Conservation (phyloP, 1,139 yeast species). For the Zhuliangozyma parablackwelliae region DNA sequence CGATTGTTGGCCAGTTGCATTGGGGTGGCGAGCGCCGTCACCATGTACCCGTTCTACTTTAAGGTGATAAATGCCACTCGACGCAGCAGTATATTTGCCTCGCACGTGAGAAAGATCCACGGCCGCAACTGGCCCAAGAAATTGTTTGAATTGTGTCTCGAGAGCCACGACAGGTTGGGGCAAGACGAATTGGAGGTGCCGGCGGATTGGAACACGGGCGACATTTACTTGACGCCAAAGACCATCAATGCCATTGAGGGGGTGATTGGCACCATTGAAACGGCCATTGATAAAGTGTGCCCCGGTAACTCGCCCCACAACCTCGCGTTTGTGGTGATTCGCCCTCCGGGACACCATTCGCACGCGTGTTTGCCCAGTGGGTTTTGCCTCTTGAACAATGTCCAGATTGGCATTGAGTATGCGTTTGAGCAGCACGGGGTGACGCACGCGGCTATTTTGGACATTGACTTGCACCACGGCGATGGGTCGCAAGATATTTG, state of each 20-base stretch:
- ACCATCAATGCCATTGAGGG: constrained; percentile 76
- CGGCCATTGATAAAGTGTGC: constrained; percentile 60
- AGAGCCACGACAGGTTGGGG: constrained; percentile 53
- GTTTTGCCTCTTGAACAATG: constrained; percentile 80
- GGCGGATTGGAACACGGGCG: constrained; percentile 79
- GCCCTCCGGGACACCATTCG: constrained; percentile 93
- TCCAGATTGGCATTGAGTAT: constrained; percentile 77
- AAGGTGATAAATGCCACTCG: constrained; percentile 47
- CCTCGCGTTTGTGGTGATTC: constrained; percentile 63
- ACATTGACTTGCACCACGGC: constrained; percentile 88
- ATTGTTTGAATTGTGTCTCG: constrained; percentile 55
- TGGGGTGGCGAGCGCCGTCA: constrained; percentile 74
- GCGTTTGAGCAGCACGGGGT: constrained; percentile 62
- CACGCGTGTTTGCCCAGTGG: constrained; percentile 83
- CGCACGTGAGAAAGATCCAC: constrained; percentile 71
- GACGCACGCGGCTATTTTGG: constrained; percentile 79
- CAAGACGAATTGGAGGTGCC: constrained; percentile 69
- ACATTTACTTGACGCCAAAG: constrained; percentile 65
- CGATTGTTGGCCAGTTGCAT: constrained; percentile 69
- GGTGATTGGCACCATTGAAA: constrained; percentile 73
- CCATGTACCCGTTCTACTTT: constrained; percentile 63
- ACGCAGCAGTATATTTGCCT: constrained; percentile 43
- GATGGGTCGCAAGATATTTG: constrained; percentile 88
- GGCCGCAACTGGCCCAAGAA: constrained; percentile 70
- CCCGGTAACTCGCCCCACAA: constrained; percentile 27